Evolutionary conservation across 352 stramenopile species (phyloP).

Genomic region (Blastocystis sp.): DNA sequence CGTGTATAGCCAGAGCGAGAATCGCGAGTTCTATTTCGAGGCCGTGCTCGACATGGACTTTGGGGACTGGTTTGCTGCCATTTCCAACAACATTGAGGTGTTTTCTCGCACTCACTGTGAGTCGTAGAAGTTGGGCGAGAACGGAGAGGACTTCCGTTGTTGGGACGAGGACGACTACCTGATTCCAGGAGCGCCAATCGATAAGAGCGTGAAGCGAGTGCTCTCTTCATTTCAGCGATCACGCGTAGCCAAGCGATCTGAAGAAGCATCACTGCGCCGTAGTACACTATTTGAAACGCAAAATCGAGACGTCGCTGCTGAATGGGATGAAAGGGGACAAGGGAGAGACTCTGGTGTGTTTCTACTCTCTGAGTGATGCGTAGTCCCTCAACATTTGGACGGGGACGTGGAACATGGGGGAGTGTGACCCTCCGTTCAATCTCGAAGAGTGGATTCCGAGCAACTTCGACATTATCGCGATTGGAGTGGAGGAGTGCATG

Average conservation of each 20-base stretch:
- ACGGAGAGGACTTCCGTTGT: slow-evolving; percentile 15
- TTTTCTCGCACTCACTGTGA: background rate
- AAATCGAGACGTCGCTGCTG: background rate
- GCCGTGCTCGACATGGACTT: slow-evolving; percentile 44
- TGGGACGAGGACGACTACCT: slow-evolving; percentile 67
- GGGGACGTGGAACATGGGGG: slow-evolving; percentile 73
- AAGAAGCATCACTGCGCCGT: background rate
- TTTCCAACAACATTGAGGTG: slow-evolving; percentile 45
- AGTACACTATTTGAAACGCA: background rate
- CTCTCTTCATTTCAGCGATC: background rate
- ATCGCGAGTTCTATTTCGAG: slow-evolving; percentile 59
- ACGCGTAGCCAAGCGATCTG: slow-evolving; percentile 46
- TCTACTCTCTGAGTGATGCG: background rate
- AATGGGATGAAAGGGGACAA: slow-evolving; percentile 25
- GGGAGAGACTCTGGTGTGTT: slow-evolving; percentile 7
- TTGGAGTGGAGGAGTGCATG: slow-evolving; percentile 73
- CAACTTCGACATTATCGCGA: slow-evolving; percentile 57
- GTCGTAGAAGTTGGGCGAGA: slow-evolving; percentile 28
- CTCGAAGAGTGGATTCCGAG: slow-evolving; percentile 72
- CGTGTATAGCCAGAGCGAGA: slow-evolving; percentile 10
- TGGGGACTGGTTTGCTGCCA: slow-evolving; percentile 54
- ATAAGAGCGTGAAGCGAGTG: slow-evolving; percentile 1
- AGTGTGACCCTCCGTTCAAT: slow-evolving; percentile 71
- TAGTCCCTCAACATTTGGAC: slow-evolving; percentile 64
- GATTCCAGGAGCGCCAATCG: slow-evolving; percentile 28